Evolutionary conservation across 2,329 filamentous ascomycete genomes (phyloP), one percentile per base, ranked within the genome.

Genomic region (Penicillium nordicum): DNA sequence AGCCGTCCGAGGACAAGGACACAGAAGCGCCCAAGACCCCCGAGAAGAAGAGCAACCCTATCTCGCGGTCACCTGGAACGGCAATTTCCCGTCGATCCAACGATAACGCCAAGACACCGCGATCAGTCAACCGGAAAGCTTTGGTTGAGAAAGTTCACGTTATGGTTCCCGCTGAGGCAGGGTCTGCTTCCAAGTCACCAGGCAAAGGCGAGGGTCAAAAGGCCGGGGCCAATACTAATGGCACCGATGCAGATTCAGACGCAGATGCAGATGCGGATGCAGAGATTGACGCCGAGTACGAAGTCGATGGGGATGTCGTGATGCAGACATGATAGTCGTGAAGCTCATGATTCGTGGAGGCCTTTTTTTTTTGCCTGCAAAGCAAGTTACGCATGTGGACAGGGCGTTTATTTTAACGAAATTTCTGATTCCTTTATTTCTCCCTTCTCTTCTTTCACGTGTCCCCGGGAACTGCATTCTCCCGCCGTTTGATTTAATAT

Each of bases 301-400:
- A 66, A 45, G 57, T 64, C 41, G 64, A 66, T 49, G 66, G 58
- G 27, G 67, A 68, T 49, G 58, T 64, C 36, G 66, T 69, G 44
- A 72, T 72, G 70, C 66, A 68, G 51, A 61, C 63, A 61, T 72
- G 58, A 70, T 53, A 21, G 47, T 9, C 34, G 45, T 46, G 44
- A 44, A 21, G 36, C 25, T 53, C 40, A 50, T 50, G 55, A 50
- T 54, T 44, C 30, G 47, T 40, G 44, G 29, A n/a, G 27, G n/a
- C 5, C 5, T 42, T 40, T 27, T 42, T 21, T 54, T 54, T 50
- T 44, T 36, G 42, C 56, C 43, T 51, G 41, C 48, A 53, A 55
- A 53, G 53, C 50, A 52, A 52, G 57, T 52, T 57, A 62, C 60
- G 66, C 66, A 67, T 68, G 62, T 60, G 60, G 55, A 63, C 50